These are phyloP conservation scores for Fragaria ananassa DNA, from an alignment of 306 rosid species.

Conservation along the genomic window DNA sequence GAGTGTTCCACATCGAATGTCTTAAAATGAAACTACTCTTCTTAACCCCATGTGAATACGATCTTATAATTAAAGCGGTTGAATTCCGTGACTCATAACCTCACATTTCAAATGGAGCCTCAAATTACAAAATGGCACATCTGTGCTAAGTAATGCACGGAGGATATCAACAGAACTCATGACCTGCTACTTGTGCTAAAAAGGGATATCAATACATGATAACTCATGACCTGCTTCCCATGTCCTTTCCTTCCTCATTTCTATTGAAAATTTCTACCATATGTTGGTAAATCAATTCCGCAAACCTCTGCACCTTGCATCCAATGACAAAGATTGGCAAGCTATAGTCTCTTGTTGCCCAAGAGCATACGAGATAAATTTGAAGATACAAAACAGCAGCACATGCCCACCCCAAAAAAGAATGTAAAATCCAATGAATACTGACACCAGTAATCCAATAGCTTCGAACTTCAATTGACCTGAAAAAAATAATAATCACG, in stretches of 20 bases:
- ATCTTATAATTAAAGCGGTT: background rate
- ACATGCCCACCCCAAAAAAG: conserved; percentile 33
- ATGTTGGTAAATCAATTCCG: conserved; percentile 36
- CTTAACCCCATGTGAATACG: background rate
- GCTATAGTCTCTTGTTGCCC: conserved; percentile 62
- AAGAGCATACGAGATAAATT: conserved; percentile 45
- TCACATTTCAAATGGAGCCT: background rate
- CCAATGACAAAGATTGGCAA: conserved; percentile 32
- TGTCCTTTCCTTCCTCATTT: background rate
- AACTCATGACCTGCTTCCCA: background rate
- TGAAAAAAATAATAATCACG: conserved; percentile 18
- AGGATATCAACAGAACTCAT: background rate
- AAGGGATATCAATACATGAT: too few relatives aligned
- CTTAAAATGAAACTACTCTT: background rate
- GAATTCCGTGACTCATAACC: background rate
- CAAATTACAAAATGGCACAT: background rate
- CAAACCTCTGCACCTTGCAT: conserved; percentile 33
- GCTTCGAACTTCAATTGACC: conserved; percentile 48
- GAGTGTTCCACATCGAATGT: background rate
- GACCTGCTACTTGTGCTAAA: too few relatives aligned
- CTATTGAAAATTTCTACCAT: background rate
- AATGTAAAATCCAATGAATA: conserved; percentile 15
- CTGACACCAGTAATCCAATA: conserved; percentile 38
- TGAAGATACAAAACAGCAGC: conserved; percentile 25
- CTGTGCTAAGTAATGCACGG: background rate